Evolutionary conservation across 345 rosid genomes (phyloP), one percentile per base, ranked within the genome.

Genomic region (Salix brachista): DNA sequence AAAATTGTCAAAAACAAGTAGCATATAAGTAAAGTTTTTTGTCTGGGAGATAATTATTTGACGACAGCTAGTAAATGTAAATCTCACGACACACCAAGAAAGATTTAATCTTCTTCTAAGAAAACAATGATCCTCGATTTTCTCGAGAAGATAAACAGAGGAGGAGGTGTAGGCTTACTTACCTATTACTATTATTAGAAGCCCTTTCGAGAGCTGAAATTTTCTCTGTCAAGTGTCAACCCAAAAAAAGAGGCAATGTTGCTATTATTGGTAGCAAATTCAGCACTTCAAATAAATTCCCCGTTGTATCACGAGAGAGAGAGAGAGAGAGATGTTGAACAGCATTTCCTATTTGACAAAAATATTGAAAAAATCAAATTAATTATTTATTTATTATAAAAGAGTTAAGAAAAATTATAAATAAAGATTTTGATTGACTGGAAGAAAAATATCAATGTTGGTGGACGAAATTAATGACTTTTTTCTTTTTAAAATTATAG

Each of bases 71-170:
- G 34, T 7, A 74, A 28, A 25, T 32, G 34, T 7, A 74, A 28
- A 25, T 32, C 0, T 0, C 26, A 42, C 18, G 10, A 62, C 42
- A 70, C 9, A 42, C 69, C 74, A 32, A 61, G 34, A 46, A 70
- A 44, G 19, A n/a, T 39, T 37, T 26, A 67, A 34, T 65, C 18
- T 8, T 30, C 1, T 13, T 44, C 50, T 30, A 7, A 6, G 17
- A 25, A 32, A 30, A 30, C 67, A 65, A 30, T 2, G 23, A 28
- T 56, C 16, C 34, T 26, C 21, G 69, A 28, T 69, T 68, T 26
- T 41, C 68, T 76, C 74, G 60, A 77, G 68, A 77, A 41, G 58
- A 69, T 41, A n/a, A 8, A 56, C 62, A 56, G 1, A 26, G 11
- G 26, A 56, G 12, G 62, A 41, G 44, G 44, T 41, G 44, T 9